Conservation (phyloP, 768 basidiomycete species). For the Termitomyces heimii region DNA sequence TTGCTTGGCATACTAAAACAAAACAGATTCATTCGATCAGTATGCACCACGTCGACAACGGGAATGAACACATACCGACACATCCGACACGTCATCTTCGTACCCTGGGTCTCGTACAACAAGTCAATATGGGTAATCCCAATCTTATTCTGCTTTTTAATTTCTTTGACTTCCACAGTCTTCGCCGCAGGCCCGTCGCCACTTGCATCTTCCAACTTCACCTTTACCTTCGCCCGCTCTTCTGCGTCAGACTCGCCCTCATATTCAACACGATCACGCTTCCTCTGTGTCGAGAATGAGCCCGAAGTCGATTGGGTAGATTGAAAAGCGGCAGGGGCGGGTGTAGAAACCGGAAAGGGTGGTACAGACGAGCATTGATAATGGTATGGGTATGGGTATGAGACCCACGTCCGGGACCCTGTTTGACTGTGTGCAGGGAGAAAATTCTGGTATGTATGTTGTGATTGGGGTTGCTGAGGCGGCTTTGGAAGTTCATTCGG, state of each 20-base stretch:
- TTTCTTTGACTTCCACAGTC: background rate
- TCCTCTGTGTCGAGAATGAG: background rate
- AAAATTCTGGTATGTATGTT: background rate
- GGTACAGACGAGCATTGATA: background rate
- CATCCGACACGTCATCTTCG: constrained; percentile 22
- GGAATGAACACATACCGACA: constrained; percentile 20
- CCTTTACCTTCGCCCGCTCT: background rate
- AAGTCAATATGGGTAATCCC: constrained; percentile 27
- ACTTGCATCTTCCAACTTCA: background rate
- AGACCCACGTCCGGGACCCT: background rate
- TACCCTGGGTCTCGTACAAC: constrained; percentile 20
- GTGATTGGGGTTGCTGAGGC: background rate
- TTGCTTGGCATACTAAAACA: constrained; percentile 2
- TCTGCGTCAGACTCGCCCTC: background rate
- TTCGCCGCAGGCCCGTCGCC: background rate
- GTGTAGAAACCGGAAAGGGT: background rate
- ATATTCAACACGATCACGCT: constrained; percentile 2
- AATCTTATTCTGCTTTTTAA: constrained; percentile 14
- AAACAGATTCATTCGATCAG: background rate
- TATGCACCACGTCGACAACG: background rate
- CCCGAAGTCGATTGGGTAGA: background rate
- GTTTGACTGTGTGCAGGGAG: background rate
- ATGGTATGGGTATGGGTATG: background rate
- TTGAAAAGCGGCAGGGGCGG: background rate
- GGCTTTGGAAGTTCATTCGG: background rate